Evolutionary conservation across 129 eudicot genomes (phyloP), one percentile per base, ranked within the genome.

Genomic region (Chrysanthemum lavandulifolium): DNA sequence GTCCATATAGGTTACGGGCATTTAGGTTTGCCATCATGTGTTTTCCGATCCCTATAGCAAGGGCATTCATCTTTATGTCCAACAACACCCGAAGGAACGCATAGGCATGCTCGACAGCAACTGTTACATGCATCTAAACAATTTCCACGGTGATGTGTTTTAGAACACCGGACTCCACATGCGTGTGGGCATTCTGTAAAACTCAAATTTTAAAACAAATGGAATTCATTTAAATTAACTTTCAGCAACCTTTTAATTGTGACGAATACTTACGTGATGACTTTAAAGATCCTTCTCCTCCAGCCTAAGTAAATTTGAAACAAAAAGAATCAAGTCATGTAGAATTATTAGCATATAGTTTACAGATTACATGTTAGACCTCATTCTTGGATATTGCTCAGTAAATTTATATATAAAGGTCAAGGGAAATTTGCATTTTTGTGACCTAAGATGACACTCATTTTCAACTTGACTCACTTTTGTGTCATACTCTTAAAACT

Each of bases 11-110:
- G 27, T 23, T 23, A 23, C 27, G 81, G 81, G 52, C 81, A 77
- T 70, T 77, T 77, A 70, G 81, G 72, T 77, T 63, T 70, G n/a
- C 81, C 81, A 21, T 70, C 72, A 27, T 43, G 81, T 69, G 81
- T 77, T 77, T 70, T 77, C 7, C 81, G 65, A 53, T 77, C 81
- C 43, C 81, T 64, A 25, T 77, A 77, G 18, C 81, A 77, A n/a
- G 81, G 81, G 59, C 81, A 70, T 70, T 77, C 81, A 62, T 77
- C 81, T 77, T 77, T 77, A 23, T 77, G 76, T 12, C 81, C 81
- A 62, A 77, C 67, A 54, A 77, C 45, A 11, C 81, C 81, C 2
- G 81, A 77, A 62, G 81, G 81, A 14, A 77, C 81, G 63, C 81
- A 77, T 52, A 77, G 52, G 36, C 81, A 77, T 52, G 72, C 76